These are phyloP conservation scores for Cutaneotrichosporon sp. DNA, from an alignment of 1,284 basidiomycete genomes.

Conservation along the genomic window DNA sequence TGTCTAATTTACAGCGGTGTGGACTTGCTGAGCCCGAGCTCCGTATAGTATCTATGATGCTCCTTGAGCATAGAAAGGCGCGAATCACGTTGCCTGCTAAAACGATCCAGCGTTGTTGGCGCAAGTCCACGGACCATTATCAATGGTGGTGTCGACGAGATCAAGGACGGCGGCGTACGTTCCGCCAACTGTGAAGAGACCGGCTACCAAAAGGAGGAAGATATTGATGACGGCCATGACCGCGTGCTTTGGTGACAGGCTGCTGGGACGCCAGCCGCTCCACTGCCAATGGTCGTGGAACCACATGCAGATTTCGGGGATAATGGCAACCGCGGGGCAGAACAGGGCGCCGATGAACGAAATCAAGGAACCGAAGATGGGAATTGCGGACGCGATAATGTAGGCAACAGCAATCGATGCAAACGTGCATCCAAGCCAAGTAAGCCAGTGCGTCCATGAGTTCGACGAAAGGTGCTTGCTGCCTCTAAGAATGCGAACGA, in stretches of 20 bases:
- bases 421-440: constrained; percentile 30
- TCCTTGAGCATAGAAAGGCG: too few species aligned
- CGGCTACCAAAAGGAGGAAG: constrained; percentile 29
- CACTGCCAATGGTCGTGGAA: constrained; percentile 24
- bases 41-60: too few species aligned
- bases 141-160: constrained; percentile 19
- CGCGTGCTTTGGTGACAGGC: constrained; percentile 10
- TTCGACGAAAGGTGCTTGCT: constrained; percentile 33
- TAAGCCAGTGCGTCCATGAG: constrained; percentile 31
- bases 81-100: neutral
- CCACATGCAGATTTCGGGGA: constrained; percentile 32
- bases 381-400: constrained; percentile 23
- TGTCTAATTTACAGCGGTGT: too few species aligned
- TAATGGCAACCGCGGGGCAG: constrained; percentile 17
- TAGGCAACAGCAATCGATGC: constrained; percentile 22
- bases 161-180: constrained; percentile 26
- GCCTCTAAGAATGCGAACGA: constrained; percentile 36
- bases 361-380: constrained; percentile 27
- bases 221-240: constrained; percentile 21
- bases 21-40: too few species aligned
- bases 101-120: constrained; percentile 21
- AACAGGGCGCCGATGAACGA: constrained; percentile 29
- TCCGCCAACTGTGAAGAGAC: constrained; percentile 25
- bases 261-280: constrained; percentile 9
- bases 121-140: constrained; percentile 24